These are phyloP conservation scores for Diaporthe nobilis DNA, from an alignment of 2,329 filamentous ascomycete genomes.

Conservation along the genomic window DNA sequence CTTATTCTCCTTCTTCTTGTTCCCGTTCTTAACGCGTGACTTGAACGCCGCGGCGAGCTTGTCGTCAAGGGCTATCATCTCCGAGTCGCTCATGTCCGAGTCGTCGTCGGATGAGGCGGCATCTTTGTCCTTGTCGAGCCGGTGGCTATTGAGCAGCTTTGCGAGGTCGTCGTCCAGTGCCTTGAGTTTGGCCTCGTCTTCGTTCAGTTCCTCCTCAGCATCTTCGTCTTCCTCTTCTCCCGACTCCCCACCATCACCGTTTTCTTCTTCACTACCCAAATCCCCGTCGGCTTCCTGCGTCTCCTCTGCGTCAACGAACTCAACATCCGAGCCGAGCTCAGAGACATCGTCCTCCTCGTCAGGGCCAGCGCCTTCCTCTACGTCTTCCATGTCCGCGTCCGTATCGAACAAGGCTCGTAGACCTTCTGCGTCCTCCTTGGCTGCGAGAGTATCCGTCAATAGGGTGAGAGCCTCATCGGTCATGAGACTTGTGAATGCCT, in stretches of 20 bases:
- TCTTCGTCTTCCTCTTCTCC: constrained; percentile 54
- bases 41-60: constrained; percentile 90
- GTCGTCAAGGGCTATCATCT: constrained; percentile 91
- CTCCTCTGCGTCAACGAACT: constrained; percentile 53
- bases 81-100: constrained; percentile 92
- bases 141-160: constrained; percentile 78
- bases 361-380: constrained; percentile 59
- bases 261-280: constrained; percentile 58
- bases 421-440: constrained; percentile 85
- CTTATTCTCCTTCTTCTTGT: constrained; percentile 86
- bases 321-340: constrained; percentile 59
- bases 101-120: constrained; percentile 73
- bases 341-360: constrained; percentile 56
- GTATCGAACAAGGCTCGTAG: constrained; percentile 88
- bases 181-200: constrained; percentile 60
- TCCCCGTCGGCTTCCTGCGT: constrained; percentile 50
- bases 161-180: constrained; percentile 50
- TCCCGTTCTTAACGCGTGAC: constrained; percentile 79
- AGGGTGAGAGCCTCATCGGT: constrained; percentile 79
- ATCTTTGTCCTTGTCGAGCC: constrained; percentile 70
- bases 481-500: constrained; percentile 82
- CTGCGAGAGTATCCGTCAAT: constrained; percentile 77
- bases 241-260: constrained; percentile 59
- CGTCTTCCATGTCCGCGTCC: constrained; percentile 70
- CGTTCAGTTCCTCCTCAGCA: constrained; percentile 60